These are phyloP conservation scores for Hypoxylon rubiginosum DNA, from an alignment of 2,329 filamentous ascomycete species.

Conservation along the genomic window DNA sequence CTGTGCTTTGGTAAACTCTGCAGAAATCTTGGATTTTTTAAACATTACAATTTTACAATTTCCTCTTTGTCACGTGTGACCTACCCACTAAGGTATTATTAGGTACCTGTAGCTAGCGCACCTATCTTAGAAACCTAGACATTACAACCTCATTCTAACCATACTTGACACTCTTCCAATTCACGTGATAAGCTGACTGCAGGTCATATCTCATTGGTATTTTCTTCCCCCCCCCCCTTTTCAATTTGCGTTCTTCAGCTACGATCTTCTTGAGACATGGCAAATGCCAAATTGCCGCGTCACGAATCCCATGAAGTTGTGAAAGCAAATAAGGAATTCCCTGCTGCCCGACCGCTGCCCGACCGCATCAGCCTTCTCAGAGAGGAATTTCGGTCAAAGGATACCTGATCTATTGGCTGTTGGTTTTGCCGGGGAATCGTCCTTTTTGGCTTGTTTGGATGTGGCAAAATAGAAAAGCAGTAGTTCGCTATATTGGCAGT, in stretches of 20 bases:
- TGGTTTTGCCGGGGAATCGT: slow-evolving; percentile 4
- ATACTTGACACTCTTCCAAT: too few relatives aligned
- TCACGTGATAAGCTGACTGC: not conserved
- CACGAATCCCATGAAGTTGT: not conserved
- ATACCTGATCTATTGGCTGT: slow-evolving; percentile 1
- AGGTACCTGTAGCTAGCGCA: too few relatives aligned
- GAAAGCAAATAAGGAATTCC: slow-evolving; percentile 17
- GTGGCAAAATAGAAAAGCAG: not conserved
- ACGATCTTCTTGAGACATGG: not conserved
- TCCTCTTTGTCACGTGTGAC: too few relatives aligned
- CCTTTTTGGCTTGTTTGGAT: too few relatives aligned
- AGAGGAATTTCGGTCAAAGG: slow-evolving; percentile 15
- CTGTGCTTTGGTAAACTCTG: not conserved
- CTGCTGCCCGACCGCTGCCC: slow-evolving; percentile 38
- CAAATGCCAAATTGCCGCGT: not conserved
- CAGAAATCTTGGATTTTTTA: not conserved
- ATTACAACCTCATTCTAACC: too few relatives aligned
- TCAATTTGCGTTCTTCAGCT: not conserved
- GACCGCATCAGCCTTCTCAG: slow-evolving; percentile 17
- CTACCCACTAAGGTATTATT: too few relatives aligned
- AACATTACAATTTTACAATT: not conserved
- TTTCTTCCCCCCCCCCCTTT: not conserved
- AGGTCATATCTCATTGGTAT: not conserved
- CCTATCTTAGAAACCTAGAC: too few relatives aligned
- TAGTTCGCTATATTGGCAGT: not conserved